Conservation (phyloP, 768 basidiomycete genomes). For the Clavulina sp. region DNA sequence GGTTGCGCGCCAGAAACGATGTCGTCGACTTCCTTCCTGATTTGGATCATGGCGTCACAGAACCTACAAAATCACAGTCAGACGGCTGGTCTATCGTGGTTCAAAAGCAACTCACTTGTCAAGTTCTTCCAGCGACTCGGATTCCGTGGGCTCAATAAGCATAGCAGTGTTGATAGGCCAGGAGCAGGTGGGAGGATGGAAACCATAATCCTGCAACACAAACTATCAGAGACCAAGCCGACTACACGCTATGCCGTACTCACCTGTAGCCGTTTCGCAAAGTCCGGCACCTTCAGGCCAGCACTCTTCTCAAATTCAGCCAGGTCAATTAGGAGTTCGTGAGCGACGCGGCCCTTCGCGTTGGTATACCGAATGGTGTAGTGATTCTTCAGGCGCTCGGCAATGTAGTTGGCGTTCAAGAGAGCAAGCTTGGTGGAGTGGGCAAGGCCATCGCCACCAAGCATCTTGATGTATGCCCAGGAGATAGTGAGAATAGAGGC, state of each 20-base stretch:
- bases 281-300: slow-evolving; percentile 85
- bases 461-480: slow-evolving; percentile 99
- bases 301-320: slow-evolving; percentile 86
- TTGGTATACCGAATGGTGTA: slow-evolving; percentile 86
- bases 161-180: slow-evolving; percentile 97
- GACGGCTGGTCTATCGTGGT: background rate
- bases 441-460: slow-evolving; percentile 81
- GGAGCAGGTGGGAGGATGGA: slow-evolving; percentile 94
- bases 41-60: slow-evolving; percentile 97
- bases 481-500: slow-evolving; percentile 92
- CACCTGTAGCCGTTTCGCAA: slow-evolving; percentile 89
- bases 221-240: background rate
- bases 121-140: slow-evolving; percentile 82
- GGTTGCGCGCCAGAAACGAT: slow-evolving; percentile 76
- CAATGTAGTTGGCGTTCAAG: slow-evolving; percentile 96
- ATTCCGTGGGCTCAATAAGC: slow-evolving; percentile 96
- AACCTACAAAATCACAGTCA: slow-evolving; percentile 34
- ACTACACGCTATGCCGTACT: slow-evolving; percentile 4
- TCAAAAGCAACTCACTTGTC: slow-evolving; percentile 39
- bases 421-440: slow-evolving; percentile 76
- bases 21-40: slow-evolving; percentile 80
- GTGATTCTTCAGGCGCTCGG: slow-evolving; percentile 62
- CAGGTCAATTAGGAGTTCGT: slow-evolving; percentile 88
- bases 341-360: slow-evolving; percentile 78
- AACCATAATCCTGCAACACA: slow-evolving; percentile 55